Conservation (phyloP, 306 rosid genomes). For the Vicia sativa region DNA sequence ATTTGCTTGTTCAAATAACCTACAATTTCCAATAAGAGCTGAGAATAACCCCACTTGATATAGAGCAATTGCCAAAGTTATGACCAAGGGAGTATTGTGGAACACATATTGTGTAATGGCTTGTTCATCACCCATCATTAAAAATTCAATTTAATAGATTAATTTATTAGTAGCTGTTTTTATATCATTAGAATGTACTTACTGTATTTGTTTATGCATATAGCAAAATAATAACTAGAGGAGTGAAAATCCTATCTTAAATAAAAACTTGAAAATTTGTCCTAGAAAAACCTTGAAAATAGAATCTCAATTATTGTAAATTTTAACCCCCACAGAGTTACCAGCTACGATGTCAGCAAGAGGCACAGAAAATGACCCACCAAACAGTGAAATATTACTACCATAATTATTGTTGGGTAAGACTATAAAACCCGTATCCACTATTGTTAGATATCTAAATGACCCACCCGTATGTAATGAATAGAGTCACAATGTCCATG, state of each 20-base stretch:
- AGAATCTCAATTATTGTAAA: neutral
- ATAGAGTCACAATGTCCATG: neutral
- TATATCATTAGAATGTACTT: neutral
- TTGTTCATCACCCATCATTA: conserved; percentile 1
- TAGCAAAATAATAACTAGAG: neutral
- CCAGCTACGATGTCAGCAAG: neutral
- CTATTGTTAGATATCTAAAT: neutral
- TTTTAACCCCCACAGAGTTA: neutral
- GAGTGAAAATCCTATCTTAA: neutral
- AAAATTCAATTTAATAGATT: neutral
- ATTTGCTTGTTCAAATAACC: neutral
- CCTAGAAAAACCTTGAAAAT: neutral
- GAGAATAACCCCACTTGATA: neutral
- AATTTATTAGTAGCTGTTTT: neutral
- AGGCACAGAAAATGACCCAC: neutral
- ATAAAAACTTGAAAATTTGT: neutral
- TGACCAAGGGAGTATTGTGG: neutral
- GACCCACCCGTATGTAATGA: neutral
- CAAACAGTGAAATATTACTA: neutral
- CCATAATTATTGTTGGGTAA: conserved; percentile 1
- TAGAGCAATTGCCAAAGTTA: neutral
- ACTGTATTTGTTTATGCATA: neutral
- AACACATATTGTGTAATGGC: neutral
- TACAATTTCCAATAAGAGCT: neutral
- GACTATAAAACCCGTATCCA: neutral